A percentile compares a stretch with the other conserved stretches of the same genome.
Evolutionary conservation across 169 alveolate genomes (phyloP).

Genomic region (Cryptosporidium sp.): DNA sequence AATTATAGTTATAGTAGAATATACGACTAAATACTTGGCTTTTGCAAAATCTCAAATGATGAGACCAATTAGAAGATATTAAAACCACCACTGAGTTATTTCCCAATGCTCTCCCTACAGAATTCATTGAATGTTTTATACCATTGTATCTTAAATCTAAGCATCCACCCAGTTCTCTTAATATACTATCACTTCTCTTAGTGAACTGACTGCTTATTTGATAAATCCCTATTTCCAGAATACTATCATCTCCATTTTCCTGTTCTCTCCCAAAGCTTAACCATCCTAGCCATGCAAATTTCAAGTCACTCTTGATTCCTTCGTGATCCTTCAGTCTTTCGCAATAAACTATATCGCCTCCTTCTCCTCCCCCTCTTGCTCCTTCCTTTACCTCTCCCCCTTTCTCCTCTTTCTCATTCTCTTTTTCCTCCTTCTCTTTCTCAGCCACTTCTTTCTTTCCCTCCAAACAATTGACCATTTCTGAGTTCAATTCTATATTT

Average conservation of each 20-base stretch:
- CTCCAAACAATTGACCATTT: not conserved
- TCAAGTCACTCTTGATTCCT: not conserved
- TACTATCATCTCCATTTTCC: not conserved
- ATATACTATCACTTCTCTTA: slow-evolving; percentile 10
- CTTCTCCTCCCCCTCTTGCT: not conserved
- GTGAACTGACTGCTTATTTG: slow-evolving; percentile 26
- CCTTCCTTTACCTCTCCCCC: not conserved
- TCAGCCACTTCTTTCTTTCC: not conserved
- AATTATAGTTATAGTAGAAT: slow-evolving; percentile 23
- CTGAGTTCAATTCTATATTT: not conserved
- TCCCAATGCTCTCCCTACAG: not conserved
- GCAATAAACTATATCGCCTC: not conserved
- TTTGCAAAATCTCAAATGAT: not conserved
- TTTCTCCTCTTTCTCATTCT: not conserved
- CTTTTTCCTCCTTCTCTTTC: not conserved
- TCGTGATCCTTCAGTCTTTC: not conserved
- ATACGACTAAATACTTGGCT: slow-evolving; percentile 9
- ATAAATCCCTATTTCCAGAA: slow-evolving; percentile 33
- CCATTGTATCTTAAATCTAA: slow-evolving; percentile 25
- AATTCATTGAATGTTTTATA: not conserved
- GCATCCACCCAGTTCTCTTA: not conserved
- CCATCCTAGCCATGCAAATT: slow-evolving; percentile 67
- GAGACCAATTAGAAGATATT: slow-evolving; percentile 47
- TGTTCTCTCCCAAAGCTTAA: not conserved
- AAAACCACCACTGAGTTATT: slow-evolving; percentile 31